These are phyloP conservation scores for Coemansia sp. DNA, from an alignment of 371 early-diverging fungal species.

Conservation along the genomic window DNA sequence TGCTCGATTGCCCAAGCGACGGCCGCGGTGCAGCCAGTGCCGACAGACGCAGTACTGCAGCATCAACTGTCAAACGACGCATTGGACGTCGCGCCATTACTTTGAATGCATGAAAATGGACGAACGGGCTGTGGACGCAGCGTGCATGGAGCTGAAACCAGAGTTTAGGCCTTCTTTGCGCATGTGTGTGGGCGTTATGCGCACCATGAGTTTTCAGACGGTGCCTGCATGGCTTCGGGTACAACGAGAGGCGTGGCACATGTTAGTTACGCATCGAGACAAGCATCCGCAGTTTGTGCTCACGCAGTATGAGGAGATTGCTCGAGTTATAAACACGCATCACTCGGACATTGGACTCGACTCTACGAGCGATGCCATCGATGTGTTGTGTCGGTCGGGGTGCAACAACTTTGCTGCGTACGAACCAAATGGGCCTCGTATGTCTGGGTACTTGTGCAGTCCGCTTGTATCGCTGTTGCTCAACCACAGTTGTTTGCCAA, in stretches of 20 bases:
- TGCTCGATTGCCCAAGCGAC: constrained; percentile 15
- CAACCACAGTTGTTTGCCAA: constrained; percentile 87
- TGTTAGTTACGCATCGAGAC: constrained; percentile 26
- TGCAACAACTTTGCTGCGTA: constrained; percentile 76
- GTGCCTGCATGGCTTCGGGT: constrained; percentile 27
- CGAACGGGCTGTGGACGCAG: constrained; percentile 1
- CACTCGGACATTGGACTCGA: too few relatives aligned
- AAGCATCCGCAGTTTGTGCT: constrained; percentile 33
- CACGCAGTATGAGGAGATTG: constrained; percentile 34
- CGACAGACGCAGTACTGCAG: constrained; percentile 32
- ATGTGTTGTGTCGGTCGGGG: constrained; percentile 62
- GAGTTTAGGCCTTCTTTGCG: constrained; percentile 28
- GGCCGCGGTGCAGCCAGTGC: constrained; percentile 45
- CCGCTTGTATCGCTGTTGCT: constrained; percentile 62
- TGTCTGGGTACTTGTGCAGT: constrained; percentile 33
- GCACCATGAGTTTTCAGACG: not conserved
- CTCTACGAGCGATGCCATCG: constrained; percentile 41
- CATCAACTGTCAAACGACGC: constrained; percentile 14
- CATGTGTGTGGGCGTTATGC: constrained; percentile 30
- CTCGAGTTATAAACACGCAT: constrained; percentile 3
- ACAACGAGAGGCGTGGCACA: constrained; percentile 17
- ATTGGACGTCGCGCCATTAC: constrained; percentile 39
- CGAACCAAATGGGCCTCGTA: constrained; percentile 44
- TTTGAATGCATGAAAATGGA: constrained; percentile 17
- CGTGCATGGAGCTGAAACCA: constrained; percentile 24